Base-by-base conservation (phyloP, 2,329 filamentous ascomycete genomes). In the Calonectria crousiana region DNA sequence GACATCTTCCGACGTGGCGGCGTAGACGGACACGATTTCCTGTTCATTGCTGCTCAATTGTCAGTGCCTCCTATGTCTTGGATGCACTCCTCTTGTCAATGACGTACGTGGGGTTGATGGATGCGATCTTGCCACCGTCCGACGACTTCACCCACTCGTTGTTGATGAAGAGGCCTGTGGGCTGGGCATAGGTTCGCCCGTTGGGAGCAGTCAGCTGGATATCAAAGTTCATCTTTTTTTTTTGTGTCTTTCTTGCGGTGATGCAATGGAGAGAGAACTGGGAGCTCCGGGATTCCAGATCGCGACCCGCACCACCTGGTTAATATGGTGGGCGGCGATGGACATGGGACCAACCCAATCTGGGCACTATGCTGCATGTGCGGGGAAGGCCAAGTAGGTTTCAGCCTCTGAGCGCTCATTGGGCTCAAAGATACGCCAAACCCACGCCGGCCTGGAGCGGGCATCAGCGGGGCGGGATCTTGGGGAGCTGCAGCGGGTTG, bases 81-180 rank as follows among this genome's bases (percentile, higher is more conserved):
- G 8, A 32, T 28, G 32, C 6, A 16, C 11, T 18, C 23, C 30
- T 16, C 23, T 20, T 26, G 56, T 65, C 38, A 9, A 16, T 26
- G 67, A 64, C 81, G 56, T 80, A 84, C 84, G 81, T 82, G n/a
- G 84, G 84, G 80, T 93, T 94, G 80, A 94, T 91, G 26, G 89
- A 89, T 10, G 88, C 86, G 68, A 94, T 90, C 76, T 75, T 91
- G 90, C 76, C 74, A 28, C 84, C 92, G 85, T 76, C 90, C 87
- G 68, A 90, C 86, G 83, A 90, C 90, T 74, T 90, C 62, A 94
- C 91, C 83, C 93, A 95, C 81, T 94, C 92, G 74, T 95, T 95
- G 86, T 94, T 94, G 85, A 95, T 95, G 85, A 95, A 95, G 16
- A 95, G 88, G 16, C 94, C 93, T 14, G 90, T 90, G 13, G 92